Evolutionary conservation across 306 rosid genomes (phyloP).

Genomic region (Urtica urens): DNA sequence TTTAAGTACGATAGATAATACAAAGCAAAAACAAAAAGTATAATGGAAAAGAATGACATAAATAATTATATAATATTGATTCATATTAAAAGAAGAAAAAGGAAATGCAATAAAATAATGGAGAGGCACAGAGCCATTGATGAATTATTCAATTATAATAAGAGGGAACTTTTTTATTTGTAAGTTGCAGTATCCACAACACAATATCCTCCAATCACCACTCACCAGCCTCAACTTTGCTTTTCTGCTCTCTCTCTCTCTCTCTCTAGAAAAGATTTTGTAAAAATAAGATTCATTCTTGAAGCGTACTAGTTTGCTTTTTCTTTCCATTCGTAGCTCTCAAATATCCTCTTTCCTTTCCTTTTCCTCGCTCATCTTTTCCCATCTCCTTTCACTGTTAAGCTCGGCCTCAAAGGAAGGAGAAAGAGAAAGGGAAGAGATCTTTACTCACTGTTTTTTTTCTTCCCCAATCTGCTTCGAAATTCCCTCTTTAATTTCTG

Average conservation of each 20-base stretch:
- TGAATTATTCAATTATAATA: slow-evolving; percentile 21
- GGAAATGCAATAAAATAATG: neutral
- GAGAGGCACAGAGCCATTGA: slow-evolving; percentile 10
- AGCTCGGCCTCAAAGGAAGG: slow-evolving; percentile 25
- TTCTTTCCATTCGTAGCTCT: slow-evolving; percentile 23
- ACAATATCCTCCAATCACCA: slow-evolving; percentile 50
- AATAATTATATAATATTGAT: neutral
- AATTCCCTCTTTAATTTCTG: slow-evolving; percentile 16
- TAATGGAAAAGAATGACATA: neutral
- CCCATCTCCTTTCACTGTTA: slow-evolving; percentile 24
- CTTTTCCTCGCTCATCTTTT: slow-evolving; percentile 11
- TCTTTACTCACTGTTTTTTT: slow-evolving; percentile 15
- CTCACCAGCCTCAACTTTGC: slow-evolving; percentile 40
- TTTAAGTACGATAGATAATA: no score
- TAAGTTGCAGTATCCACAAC: slow-evolving; percentile 47
- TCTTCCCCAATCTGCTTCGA: slow-evolving; percentile 3
- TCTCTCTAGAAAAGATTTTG: slow-evolving; percentile 14
- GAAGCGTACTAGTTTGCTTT: slow-evolving; percentile 31
- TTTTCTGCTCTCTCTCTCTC: slow-evolving; percentile 11
- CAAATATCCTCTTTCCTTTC: neutral
- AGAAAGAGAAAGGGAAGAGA: slow-evolving; percentile 17
- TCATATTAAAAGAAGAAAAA: neutral
- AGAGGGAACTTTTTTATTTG: slow-evolving; percentile 38
- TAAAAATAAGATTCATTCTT: slow-evolving; percentile 38
- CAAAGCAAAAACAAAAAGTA: neutral